Evolutionary conservation across 805 yeast species (phyloP), one percentile per base, ranked within the genome.

Genomic region (Barnettozyma vustinii): DNA sequence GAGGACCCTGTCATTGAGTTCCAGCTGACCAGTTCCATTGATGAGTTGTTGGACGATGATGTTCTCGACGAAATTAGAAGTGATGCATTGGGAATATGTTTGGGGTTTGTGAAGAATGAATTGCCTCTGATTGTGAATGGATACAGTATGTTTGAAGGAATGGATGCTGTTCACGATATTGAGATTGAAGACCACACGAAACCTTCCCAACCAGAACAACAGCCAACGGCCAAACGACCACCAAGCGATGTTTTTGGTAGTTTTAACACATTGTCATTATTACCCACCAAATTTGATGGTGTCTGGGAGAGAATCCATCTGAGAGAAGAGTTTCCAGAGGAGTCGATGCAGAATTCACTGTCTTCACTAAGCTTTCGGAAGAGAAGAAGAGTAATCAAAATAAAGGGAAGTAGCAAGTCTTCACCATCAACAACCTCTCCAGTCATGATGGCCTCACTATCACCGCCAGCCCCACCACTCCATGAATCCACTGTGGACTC

Each of bases 31-130:
- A 61, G 62, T 5, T 52, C 63, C 0, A 54, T 61, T 15, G 65
- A 61, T 49, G 62, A 60, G 40, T 44, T 61, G 9, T 23, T 60
- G 40, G 64, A 61, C 45, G 59, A 60, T 5, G 62, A 58, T 1
- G 33, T 55, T 9, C 53, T 59, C 16, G 49, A 50, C 9, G 46
- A 52, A 13, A 47, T 61, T 21, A 60, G 58, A 44, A 18, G 19
- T 4, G 63, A 61, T 33, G 46, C 59, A 2, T 37, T 60, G 36
- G 21, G 36, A 3, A 45, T 60, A 52, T 55, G 57, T 12, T 42
- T 46, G 1, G 58, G 50, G 26, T 46, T 52, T 15, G 20, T 61
- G 9, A 58, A 59, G 27, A 53, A 53, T 32, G 65, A 61, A 15
- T 37, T 61, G 20, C 65, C 64, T 5, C 50, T 44, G 37, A 39